phyloP scores from a whole-genome alignment of 2,329 filamentous ascomycete species.

The Colletotrichum viniferum region DNA sequence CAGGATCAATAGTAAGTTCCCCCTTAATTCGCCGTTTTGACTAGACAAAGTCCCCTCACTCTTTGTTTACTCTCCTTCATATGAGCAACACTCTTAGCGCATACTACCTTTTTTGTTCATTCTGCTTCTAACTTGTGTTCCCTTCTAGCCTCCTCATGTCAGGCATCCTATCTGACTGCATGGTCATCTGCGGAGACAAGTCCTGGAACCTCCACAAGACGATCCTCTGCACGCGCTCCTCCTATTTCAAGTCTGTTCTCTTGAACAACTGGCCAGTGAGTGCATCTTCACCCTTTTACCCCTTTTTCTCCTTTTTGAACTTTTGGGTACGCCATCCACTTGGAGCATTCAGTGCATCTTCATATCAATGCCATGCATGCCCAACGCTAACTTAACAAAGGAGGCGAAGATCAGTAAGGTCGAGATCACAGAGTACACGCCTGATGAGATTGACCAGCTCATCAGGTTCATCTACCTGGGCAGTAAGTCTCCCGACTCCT shows the following conservation, averaged over 20 bases:
- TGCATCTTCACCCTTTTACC: neutral
- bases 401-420: neutral
- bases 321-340: neutral
- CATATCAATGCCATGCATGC: too few species aligned
- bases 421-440: neutral
- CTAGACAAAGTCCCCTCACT: too few species aligned
- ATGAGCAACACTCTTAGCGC: neutral
- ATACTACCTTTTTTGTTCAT: rapidly evolving
- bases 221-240: neutral
- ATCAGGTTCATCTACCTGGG: neutral
- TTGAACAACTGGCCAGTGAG: neutral
- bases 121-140: neutral
- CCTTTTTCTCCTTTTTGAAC: neutral
- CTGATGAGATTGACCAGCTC: neutral
- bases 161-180: neutral
- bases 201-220: neutral
- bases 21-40: too few species aligned
- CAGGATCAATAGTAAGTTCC: neutral
- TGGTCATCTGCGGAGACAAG: neutral
- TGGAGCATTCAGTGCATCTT: neutral
- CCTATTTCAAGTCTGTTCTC: neutral
- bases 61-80: neutral
- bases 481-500: neutral
- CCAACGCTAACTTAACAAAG: neutral
- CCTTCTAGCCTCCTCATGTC: neutral